Conservation (phyloP, 257 asterid species). For the Coffea eugenioides region DNA sequence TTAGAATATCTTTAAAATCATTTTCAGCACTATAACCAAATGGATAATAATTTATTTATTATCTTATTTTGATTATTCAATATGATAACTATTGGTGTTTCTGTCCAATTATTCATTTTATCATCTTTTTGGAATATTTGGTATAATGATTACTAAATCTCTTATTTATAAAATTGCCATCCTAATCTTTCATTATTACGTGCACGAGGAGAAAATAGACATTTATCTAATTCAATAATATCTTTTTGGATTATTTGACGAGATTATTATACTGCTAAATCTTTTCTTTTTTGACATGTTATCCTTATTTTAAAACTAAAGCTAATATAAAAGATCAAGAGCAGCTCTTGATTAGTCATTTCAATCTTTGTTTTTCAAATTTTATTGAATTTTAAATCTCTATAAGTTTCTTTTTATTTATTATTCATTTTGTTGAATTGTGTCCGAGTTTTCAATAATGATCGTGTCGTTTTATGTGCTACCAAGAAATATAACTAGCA, state of each 20-base stretch:
- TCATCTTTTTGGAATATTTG: not conserved
- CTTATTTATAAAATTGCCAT: not conserved
- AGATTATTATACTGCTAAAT: too few species aligned
- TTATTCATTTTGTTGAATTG: not conserved
- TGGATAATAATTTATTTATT: not conserved
- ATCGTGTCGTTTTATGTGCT: not conserved
- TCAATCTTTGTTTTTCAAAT: not conserved
- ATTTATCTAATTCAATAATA: not conserved
- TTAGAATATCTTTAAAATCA: not conserved
- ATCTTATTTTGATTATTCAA: not conserved
- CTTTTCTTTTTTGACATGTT: not conserved
- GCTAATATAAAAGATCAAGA: not conserved
- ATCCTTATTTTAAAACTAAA: not conserved
- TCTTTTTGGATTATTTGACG: not conserved
- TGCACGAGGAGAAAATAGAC: too few species aligned
- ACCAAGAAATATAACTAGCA: too few species aligned
- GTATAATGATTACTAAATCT: not conserved
- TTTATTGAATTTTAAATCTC: not conserved
- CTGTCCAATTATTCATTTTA: not conserved
- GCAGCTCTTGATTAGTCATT: not conserved
- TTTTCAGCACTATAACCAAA: not conserved
- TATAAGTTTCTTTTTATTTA: too few species aligned
- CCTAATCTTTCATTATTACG: not conserved
- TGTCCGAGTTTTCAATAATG: not conserved
- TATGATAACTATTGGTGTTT: not conserved